Percentiles rank a stretch among this genome's conserved stretches.
phyloP scores from a whole-genome alignment of 2,329 filamentous ascomycete genomes.

The Metarhizium guizhouense region DNA sequence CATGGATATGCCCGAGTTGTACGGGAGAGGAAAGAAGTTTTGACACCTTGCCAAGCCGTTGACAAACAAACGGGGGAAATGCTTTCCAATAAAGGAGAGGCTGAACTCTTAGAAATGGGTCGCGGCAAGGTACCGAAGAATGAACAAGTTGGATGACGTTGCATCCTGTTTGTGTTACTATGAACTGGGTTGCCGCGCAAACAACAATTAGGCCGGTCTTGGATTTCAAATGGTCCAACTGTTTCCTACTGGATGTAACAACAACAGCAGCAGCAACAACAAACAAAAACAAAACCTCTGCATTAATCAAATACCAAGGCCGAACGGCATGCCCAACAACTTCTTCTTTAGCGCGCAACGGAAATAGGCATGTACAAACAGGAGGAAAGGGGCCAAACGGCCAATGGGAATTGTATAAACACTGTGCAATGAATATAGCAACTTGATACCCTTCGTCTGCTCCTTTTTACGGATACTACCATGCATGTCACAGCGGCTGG shows the following conservation, averaged over 20 bases:
- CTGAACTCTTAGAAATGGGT: neutral
- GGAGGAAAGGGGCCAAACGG: neutral
- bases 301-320: no score
- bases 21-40: slow-evolving; percentile 4
- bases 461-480: neutral
- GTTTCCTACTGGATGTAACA: neutral
- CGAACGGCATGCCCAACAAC: no score
- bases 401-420: neutral
- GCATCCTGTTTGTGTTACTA: no score
- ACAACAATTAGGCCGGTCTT: neutral
- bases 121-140: neutral
- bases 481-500: neutral
- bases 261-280: no score
- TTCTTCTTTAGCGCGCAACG: neutral
- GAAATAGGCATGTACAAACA: neutral
- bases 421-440: neutral
- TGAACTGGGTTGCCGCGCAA: no score
- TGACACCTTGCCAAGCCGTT: neutral
- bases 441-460: slow-evolving; percentile 1
- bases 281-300: no score
- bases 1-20: slow-evolving; percentile 74
- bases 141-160: no score
- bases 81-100: no score
- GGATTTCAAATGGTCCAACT: neutral
- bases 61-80: neutral